These are phyloP conservation scores for Lasiodiplodia hormozganensis DNA, from an alignment of 2,329 filamentous ascomycete species.

Conservation along the genomic window DNA sequence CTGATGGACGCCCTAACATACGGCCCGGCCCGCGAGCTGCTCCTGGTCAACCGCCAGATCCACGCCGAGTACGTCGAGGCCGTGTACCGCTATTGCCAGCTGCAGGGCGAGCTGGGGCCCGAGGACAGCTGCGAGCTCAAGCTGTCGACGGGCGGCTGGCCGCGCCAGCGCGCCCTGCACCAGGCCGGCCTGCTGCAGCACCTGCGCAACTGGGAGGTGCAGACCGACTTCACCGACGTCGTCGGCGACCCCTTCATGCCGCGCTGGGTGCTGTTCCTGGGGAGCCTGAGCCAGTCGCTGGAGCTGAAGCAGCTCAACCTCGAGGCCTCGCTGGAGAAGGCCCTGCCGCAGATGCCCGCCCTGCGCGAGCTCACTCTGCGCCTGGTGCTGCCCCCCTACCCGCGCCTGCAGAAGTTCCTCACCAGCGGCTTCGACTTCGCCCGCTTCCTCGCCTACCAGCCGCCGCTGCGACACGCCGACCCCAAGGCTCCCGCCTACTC, in stretches of 20 bases:
- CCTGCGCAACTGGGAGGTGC: constrained; percentile 26
- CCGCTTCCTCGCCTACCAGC: constrained; percentile 24
- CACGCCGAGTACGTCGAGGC: constrained; percentile 26
- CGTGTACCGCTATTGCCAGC: constrained; percentile 17
- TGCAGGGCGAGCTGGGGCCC: constrained; percentile 23
- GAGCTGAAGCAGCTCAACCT: constrained; percentile 16
- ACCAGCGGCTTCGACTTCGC: constrained; percentile 21
- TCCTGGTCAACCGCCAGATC: constrained; percentile 22
- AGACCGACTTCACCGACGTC: constrained; percentile 26
- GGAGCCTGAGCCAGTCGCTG: constrained; percentile 18
- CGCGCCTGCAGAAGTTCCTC: constrained; percentile 25
- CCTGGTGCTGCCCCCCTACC: constrained; percentile 22
- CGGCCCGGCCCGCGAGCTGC: constrained; percentile 22
- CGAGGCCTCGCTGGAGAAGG: constrained; percentile 23
- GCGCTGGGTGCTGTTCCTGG: constrained; percentile 22
- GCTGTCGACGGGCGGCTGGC: constrained; percentile 19
- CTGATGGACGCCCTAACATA: constrained; percentile 16
- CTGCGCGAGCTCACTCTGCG: constrained; percentile 25
- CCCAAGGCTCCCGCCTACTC: too few relatives aligned
- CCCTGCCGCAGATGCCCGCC: constrained; percentile 17
- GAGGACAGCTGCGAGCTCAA: constrained; percentile 25
- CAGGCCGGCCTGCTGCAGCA: constrained; percentile 19
- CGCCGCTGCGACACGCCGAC: not conserved
- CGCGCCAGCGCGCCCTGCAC: constrained; percentile 1
- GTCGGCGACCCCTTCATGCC: constrained; percentile 23